phyloP scores from a whole-genome alignment of 176 grass and related monocot species.

The Oryza rufipogon region DNA sequence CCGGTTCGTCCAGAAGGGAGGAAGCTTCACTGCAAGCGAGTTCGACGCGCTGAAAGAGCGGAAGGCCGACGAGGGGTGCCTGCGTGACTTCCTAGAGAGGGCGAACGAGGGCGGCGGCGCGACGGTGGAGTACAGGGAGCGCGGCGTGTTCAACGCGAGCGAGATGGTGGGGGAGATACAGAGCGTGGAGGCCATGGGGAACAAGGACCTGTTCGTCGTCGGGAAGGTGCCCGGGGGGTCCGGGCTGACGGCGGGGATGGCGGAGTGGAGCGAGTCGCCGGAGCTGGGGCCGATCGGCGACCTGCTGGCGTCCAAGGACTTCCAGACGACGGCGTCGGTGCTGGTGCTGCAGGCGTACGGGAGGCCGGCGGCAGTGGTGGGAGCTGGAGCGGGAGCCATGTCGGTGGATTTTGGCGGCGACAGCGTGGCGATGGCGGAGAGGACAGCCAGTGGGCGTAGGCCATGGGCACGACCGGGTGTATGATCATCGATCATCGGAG shows the following conservation, averaged over 20 bases:
- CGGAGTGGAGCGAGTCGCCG: slow-evolving; percentile 66
- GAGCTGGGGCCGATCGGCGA: slow-evolving; percentile 81
- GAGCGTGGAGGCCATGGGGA: slow-evolving; percentile 39
- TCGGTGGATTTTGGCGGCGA: slow-evolving; percentile 18
- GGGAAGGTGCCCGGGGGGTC: slow-evolving; percentile 54
- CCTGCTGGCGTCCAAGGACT: slow-evolving; percentile 68
- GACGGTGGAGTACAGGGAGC: slow-evolving; percentile 51
- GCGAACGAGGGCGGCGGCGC: slow-evolving; percentile 3
- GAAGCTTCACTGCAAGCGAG: slow-evolving; percentile 25
- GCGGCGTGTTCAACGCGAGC: slow-evolving; percentile 52
- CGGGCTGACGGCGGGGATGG: slow-evolving; percentile 42
- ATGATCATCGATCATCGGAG: no score
- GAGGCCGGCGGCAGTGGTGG: slow-evolving; percentile 28
- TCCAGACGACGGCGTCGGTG: slow-evolving; percentile 47
- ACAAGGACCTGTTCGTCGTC: slow-evolving; percentile 63
- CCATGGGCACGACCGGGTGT: background rate
- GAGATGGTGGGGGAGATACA: slow-evolving; percentile 62
- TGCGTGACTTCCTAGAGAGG: slow-evolving; percentile 51
- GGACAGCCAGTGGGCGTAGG: background rate
- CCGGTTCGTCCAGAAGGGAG: slow-evolving; percentile 51
- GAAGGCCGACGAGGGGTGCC: slow-evolving; percentile 50
- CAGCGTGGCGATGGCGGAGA: background rate
- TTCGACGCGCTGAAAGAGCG: slow-evolving; percentile 52
- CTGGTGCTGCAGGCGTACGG: slow-evolving; percentile 61
- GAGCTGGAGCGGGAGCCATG: background rate